Percentiles rank a stretch among this genome's conserved stretches.
Conservation (phyloP, 2,329 filamentous ascomycete species). For the Diaporthe helianthi region DNA sequence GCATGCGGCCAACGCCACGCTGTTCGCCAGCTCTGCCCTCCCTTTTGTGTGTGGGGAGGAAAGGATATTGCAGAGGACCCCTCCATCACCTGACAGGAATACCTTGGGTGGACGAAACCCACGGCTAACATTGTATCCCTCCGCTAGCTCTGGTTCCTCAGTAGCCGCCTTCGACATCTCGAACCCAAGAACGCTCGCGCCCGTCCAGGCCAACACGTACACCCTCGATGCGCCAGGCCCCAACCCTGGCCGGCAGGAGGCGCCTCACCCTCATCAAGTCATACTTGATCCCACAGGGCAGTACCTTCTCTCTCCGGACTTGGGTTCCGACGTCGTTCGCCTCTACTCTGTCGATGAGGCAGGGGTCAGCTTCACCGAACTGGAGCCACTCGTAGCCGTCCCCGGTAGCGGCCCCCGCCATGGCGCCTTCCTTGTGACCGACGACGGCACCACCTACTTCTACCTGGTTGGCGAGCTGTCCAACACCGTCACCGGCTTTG, state of each 20-base stretch:
- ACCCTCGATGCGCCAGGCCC: slow-evolving; percentile 48
- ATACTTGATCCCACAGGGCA: slow-evolving; percentile 68
- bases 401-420: slow-evolving; percentile 71
- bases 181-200: slow-evolving; percentile 45
- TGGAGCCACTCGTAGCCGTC: slow-evolving; percentile 50
- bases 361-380: slow-evolving; percentile 47
- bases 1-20: slow-evolving; percentile 13
- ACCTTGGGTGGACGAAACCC: neutral
- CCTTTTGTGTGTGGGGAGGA: neutral
- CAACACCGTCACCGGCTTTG: slow-evolving; percentile 63
- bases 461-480: slow-evolving; percentile 68
- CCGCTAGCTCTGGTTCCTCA: slow-evolving; percentile 47
- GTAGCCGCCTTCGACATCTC: slow-evolving; percentile 55
- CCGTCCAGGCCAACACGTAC: slow-evolving; percentile 50
- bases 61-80: slow-evolving; percentile 15
- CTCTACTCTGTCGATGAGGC: slow-evolving; percentile 61
- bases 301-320: slow-evolving; percentile 70
- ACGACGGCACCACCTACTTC: slow-evolving; percentile 55
- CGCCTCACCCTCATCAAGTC: slow-evolving; percentile 69
- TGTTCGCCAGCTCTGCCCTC: neutral
- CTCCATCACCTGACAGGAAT: neutral
- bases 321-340: slow-evolving; percentile 69
- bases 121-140: neutral
- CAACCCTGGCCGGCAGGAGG: slow-evolving; percentile 57
- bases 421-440: slow-evolving; percentile 60